Conservation (phyloP, 2,329 filamentous ascomycete species). For the Dothideomycetes sp. region DNA sequence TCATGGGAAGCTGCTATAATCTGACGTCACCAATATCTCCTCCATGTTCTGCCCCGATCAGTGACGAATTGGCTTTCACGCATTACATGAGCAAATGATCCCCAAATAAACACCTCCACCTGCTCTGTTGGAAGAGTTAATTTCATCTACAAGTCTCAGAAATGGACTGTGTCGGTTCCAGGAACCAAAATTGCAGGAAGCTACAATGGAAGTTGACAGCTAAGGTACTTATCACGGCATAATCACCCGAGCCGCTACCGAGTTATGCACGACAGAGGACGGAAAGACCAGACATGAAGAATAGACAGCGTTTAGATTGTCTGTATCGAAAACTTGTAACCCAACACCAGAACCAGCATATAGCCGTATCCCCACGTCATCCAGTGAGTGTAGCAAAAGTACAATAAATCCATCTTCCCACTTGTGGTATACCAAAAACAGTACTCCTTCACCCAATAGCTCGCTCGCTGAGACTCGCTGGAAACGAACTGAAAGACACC, state of each 20-base stretch:
- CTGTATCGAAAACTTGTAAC: neutral
- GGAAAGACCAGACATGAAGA: neutral
- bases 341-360: neutral
- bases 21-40: neutral
- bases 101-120: neutral
- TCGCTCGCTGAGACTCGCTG: neutral
- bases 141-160: too few species aligned
- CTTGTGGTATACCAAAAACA: neutral
- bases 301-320: neutral
- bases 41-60: conserved; percentile 3
- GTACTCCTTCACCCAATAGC: neutral
- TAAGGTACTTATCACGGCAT: neutral
- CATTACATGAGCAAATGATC: neutral
- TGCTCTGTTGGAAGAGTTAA: too few species aligned
- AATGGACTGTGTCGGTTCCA: too few species aligned
- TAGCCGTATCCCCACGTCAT: neutral
- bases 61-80: neutral
- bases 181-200: neutral
- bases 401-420: neutral
- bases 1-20: neutral
- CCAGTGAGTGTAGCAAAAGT: neutral
- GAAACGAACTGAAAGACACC: conserved; percentile 1
- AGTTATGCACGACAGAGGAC: neutral
- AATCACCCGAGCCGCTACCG: neutral
- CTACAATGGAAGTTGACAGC: neutral